phyloP scores from a whole-genome alignment of 1,284 basidiomycete genomes.

The Pholiota adiposa region DNA sequence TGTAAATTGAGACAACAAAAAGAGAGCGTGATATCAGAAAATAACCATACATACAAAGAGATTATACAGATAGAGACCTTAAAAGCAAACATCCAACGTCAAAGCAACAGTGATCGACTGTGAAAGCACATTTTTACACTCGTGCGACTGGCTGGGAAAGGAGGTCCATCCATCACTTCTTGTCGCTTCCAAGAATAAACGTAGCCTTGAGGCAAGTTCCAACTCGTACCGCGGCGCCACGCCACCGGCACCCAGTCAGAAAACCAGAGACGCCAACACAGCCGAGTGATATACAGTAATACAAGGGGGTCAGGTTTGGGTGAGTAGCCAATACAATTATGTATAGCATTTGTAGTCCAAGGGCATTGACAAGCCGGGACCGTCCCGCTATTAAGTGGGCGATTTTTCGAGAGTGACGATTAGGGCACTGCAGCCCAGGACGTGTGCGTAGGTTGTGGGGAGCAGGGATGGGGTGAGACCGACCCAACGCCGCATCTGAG shows the following conservation, averaged over 20 bases:
- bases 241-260: not conserved
- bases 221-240: not conserved
- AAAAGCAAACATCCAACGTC: not conserved
- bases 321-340: not conserved
- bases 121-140: not conserved
- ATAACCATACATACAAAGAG: too few species aligned
- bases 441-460: not conserved
- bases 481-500: not conserved
- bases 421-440: not conserved
- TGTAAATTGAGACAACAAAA: not conserved
- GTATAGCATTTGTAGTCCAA: not conserved
- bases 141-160: not conserved
- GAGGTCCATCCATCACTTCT: not conserved
- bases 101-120: not conserved
- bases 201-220: not conserved
- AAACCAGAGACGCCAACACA: not conserved
- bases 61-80: too few species aligned
- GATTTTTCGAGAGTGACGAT: not conserved
- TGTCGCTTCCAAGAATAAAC: not conserved
- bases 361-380: not conserved
- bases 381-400: not conserved
- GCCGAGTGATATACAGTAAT: not conserved
- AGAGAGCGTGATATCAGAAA: not conserved
- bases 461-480: not conserved
- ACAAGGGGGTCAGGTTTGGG: not conserved